These are phyloP conservation scores for Naematelia aurantialba DNA, from an alignment of 768 basidiomycete genomes.

Conservation along the genomic window DNA sequence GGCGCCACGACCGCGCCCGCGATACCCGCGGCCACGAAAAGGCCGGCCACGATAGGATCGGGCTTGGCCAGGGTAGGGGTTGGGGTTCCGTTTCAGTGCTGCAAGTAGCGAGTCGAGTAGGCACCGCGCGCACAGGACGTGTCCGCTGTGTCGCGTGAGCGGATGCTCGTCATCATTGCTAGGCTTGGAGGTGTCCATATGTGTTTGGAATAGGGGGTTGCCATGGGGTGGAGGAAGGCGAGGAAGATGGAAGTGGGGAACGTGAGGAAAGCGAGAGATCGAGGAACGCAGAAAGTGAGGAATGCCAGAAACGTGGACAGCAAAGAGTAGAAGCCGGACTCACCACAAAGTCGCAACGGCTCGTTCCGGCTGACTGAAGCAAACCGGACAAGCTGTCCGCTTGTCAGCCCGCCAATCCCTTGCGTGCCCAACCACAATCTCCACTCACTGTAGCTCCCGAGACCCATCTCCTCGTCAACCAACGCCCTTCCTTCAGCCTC, in stretches of 20 bases:
- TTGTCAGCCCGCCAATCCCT: neutral
- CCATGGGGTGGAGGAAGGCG: neutral
- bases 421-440: neutral
- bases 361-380: slow-evolving; percentile 27
- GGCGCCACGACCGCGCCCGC: slow-evolving; percentile 3
- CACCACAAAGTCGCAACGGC: slow-evolving; percentile 39
- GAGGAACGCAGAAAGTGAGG: too few relatives aligned
- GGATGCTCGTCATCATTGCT: too few relatives aligned
- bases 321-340: slow-evolving; percentile 1
- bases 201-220: neutral
- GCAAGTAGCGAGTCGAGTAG: slow-evolving; percentile 31
- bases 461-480: neutral
- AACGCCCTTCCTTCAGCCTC: slow-evolving; percentile 7
- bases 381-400: slow-evolving; percentile 36
- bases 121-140: slow-evolving; percentile 38
- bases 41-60: slow-evolving; percentile 2
- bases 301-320: too few relatives aligned
- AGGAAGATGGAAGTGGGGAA: neutral
- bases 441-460: neutral
- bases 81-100: slow-evolving; percentile 32
- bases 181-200: too few relatives aligned
- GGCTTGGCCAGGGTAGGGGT: slow-evolving; percentile 20
- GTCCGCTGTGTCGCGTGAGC: too few relatives aligned
- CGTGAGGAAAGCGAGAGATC: too few relatives aligned
- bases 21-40: slow-evolving; percentile 8